A percentile compares a stretch with the other conserved stretches of the same genome.
Conservation (phyloP, 768 basidiomycete genomes). For the Clavaria fumosa region DNA sequence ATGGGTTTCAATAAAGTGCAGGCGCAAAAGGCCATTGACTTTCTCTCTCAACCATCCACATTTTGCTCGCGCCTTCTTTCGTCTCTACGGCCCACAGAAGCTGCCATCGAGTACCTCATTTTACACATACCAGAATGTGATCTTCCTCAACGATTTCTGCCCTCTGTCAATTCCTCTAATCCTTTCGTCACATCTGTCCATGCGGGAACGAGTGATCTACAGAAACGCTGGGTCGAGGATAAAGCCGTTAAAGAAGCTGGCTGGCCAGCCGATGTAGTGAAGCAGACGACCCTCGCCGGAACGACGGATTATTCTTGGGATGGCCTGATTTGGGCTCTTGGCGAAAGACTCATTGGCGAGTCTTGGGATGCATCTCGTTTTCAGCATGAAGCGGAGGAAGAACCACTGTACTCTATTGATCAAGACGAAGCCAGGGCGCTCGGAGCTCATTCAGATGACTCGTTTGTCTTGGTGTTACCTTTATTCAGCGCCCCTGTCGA, state of each 20-base stretch:
- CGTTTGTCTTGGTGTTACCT: conserved; percentile 40
- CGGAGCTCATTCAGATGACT: conserved; percentile 33
- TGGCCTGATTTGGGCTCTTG: conserved; percentile 37
- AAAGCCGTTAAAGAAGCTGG: conserved; percentile 73
- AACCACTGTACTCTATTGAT: conserved; percentile 21
- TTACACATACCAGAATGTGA: conserved; percentile 79
- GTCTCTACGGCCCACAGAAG: conserved; percentile 49
- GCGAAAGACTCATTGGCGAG: conserved; percentile 38
- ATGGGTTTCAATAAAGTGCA: conserved; percentile 55
- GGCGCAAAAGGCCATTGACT: conserved; percentile 34
- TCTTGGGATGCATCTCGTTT: conserved; percentile 9
- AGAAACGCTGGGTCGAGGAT: conserved; percentile 67
- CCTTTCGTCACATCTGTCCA: conserved; percentile 54
- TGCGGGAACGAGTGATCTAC: conserved; percentile 45
- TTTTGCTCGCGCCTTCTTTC: conserved; percentile 47
- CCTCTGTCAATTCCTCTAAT: conserved; percentile 47
- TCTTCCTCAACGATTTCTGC: conserved; percentile 58
- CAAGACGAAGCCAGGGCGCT: conserved; percentile 38
- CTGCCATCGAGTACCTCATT: conserved; percentile 73
- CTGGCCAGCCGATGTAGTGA: conserved; percentile 60
- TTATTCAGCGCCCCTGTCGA: conserved; percentile 48
- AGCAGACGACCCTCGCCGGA: conserved; percentile 29
- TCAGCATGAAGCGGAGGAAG: background rate
- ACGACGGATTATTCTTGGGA: conserved; percentile 33
- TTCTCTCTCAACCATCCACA: conserved; percentile 40